phyloP scores from a whole-genome alignment of 2,329 filamentous ascomycete species.

The Ophiostoma piceae region DNA sequence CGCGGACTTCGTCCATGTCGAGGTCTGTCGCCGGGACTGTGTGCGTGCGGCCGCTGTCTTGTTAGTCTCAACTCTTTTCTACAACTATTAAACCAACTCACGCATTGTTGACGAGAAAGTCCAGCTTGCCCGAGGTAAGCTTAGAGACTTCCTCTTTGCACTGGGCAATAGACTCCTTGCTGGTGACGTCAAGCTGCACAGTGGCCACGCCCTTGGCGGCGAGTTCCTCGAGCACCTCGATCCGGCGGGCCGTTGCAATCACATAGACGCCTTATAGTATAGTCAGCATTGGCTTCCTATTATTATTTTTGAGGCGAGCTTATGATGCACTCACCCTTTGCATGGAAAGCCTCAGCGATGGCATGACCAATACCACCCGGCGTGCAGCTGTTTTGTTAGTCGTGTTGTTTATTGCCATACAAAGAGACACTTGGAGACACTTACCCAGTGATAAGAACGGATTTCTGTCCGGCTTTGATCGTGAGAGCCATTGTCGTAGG shows the following conservation, averaged over 20 bases:
- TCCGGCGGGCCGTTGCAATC: slow-evolving; percentile 52
- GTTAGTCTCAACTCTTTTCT: too few species aligned
- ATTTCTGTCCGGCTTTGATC: slow-evolving; percentile 36
- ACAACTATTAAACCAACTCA: slow-evolving; percentile 31
- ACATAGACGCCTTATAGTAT: slow-evolving; percentile 42
- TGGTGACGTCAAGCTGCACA: slow-evolving; percentile 51
- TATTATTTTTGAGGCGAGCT: background rate
- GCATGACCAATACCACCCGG: slow-evolving; percentile 55
- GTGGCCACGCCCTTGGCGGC: slow-evolving; percentile 45
- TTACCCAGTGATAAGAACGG: slow-evolving; percentile 49
- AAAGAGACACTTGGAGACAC: slow-evolving; percentile 18
- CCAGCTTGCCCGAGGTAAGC: slow-evolving; percentile 49
- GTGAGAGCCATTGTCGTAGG: slow-evolving; percentile 12
- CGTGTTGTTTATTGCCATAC: background rate
- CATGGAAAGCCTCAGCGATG: slow-evolving; percentile 49
- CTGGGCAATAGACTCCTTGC: slow-evolving; percentile 44
- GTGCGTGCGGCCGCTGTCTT: slow-evolving; percentile 45
- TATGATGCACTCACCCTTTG: slow-evolving; percentile 38
- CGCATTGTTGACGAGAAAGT: slow-evolving; percentile 58
- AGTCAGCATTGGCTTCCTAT: background rate
- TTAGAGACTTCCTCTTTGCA: slow-evolving; percentile 44
- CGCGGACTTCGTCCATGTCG: slow-evolving; percentile 47
- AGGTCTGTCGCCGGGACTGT: slow-evolving; percentile 50
- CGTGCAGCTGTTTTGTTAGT: slow-evolving; percentile 42
- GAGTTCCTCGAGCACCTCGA: slow-evolving; percentile 44